Conservation (phyloP, 2,329 filamentous ascomycete species). For the Coleophoma crateriformis region DNA sequence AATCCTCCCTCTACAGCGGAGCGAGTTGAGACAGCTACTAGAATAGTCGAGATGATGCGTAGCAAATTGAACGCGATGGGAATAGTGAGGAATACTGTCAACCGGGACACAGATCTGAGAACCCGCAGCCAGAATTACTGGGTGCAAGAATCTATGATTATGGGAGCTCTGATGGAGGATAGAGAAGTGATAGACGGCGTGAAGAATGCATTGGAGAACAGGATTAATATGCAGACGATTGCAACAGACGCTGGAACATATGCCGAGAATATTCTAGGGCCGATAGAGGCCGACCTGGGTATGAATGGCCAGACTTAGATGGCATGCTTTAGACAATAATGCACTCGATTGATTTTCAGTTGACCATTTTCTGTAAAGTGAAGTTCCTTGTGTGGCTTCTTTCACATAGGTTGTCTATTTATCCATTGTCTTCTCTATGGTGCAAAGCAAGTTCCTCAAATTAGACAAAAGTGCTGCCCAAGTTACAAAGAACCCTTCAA, state of each 20-base stretch:
- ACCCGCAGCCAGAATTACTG: slow-evolving; percentile 68
- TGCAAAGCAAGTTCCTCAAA: too few relatives aligned
- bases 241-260: slow-evolving; percentile 60
- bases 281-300: neutral
- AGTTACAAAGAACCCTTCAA: too few relatives aligned
- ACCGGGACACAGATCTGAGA: slow-evolving; percentile 68
- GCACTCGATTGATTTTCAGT: too few relatives aligned
- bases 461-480: too few relatives aligned
- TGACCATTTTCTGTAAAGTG: too few relatives aligned
- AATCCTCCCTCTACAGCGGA: slow-evolving; percentile 55
- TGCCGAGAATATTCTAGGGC: slow-evolving; percentile 36
- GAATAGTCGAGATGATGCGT: slow-evolving; percentile 51
- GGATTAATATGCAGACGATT: slow-evolving; percentile 58
- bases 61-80: slow-evolving; percentile 67
- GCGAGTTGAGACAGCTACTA: slow-evolving; percentile 56
- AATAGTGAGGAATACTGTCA: slow-evolving; percentile 74
- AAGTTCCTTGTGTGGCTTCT: too few relatives aligned
- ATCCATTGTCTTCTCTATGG: too few relatives aligned
- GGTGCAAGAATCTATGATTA: slow-evolving; percentile 68
- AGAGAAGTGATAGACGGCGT: slow-evolving; percentile 68
- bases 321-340: neutral
- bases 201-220: slow-evolving; percentile 58
- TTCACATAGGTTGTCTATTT: too few relatives aligned
- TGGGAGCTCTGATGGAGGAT: slow-evolving; percentile 73
- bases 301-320: neutral